These are phyloP conservation scores for Carex scoparia DNA, from an alignment of 176 grass and related monocot genomes.

Conservation along the genomic window DNA sequence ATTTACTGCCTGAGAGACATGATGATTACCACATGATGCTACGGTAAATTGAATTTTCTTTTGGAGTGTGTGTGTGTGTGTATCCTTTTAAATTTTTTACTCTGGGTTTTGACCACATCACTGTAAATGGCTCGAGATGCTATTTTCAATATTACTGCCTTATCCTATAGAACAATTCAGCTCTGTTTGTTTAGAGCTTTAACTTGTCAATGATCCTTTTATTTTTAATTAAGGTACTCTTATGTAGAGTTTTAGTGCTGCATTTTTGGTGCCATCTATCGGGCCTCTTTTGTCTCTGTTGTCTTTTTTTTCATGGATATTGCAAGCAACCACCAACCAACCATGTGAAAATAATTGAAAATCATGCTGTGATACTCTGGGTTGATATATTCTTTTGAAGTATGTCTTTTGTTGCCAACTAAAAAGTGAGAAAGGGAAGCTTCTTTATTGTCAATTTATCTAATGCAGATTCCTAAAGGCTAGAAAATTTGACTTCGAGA, in stretches of 20 bases:
- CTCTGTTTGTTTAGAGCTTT: background rate
- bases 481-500: constrained; percentile 82
- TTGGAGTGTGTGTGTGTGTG: background rate
- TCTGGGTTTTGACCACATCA: background rate
- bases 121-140: background rate
- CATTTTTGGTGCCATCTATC: constrained; percentile 13
- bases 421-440: background rate
- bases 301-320: background rate
- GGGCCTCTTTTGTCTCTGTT: background rate
- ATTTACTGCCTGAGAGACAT: constrained; percentile 71
- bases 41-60: constrained; percentile 35
- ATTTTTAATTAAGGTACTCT: background rate
- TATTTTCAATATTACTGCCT: background rate
- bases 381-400: background rate
- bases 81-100: background rate
- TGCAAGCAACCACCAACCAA: background rate
- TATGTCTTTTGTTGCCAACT: constrained; percentile 20
- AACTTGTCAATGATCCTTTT: background rate
- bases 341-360: constrained; percentile 16
- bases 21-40: constrained; percentile 90
- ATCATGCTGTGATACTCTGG: constrained; percentile 8
- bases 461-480: constrained; percentile 92
- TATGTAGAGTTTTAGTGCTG: background rate
- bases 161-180: background rate
- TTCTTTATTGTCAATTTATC: constrained; percentile 23